Evolutionary conservation across 192 early-diverging fungal species (phyloP), one percentile per base, ranked within the genome.

Genomic region (Rhizophagus prolifer): DNA sequence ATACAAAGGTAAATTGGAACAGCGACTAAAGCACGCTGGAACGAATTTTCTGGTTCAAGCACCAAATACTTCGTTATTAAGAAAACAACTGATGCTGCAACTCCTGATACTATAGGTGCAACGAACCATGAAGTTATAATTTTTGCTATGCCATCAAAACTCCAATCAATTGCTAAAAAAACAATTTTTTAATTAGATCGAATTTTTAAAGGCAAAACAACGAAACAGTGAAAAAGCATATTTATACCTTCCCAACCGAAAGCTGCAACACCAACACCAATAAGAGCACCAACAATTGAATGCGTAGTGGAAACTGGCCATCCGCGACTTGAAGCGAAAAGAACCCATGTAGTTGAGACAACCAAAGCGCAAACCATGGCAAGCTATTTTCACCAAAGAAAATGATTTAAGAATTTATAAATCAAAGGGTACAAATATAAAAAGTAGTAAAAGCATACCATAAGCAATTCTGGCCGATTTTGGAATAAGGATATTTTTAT

Each of bases 241-340:
- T 5, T n/a, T 19, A 7, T 54, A 54, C 50, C 16, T 54, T 19
- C 16, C 50, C 50, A 54, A 44, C 91, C 91, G 63, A 88, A 92
- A 16, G 86, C 88, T 14, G 91, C 78, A 60, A 92, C 86, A 41
- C 91, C 91, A n/a, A 90, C 84, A 73, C 91, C 91, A 60, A 85
- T 82, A 64, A 92, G 80, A 19, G 89, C 92, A 60, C 91, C 92
- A 65, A 93, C 86, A 75, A 93, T 93, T 47, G 92, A 83, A 81
- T 93, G 92, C 13, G 92, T 92, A 16, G 92, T 93, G 61, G 88
- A 90, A 36, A 93, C 92, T 23, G 92, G 92, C 44, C 81, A 69
- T 19, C 92, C 92, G n/a, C 81, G 76, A 59, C 81, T 85, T 58
- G 91, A 88, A 25, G 92, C 91, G 68, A 82, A 78, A 46, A 92